Evolutionary conservation across 495 filamentous ascomycete genomes (phyloP).

Genomic region (Penicillium alfredii): DNA sequence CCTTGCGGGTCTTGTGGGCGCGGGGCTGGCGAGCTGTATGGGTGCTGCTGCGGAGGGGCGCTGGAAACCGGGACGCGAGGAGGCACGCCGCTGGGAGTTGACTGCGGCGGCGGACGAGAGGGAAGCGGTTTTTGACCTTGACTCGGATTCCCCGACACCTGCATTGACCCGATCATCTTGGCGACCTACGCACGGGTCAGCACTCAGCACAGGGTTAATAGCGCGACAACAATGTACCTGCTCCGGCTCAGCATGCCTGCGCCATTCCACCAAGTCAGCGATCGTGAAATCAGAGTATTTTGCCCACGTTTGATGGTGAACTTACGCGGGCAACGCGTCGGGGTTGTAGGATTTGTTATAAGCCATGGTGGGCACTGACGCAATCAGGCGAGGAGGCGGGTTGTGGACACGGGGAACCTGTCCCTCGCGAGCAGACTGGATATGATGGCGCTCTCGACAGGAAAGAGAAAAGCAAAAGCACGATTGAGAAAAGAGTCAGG

Average conservation of each 20-base stretch:
- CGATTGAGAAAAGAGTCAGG: constrained; percentile 2
- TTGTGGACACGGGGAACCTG: too few relatives aligned
- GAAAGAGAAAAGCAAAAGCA: constrained; percentile 2
- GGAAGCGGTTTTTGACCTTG: constrained; percentile 21
- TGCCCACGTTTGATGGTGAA: constrained; percentile 13
- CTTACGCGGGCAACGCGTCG: constrained; percentile 94
- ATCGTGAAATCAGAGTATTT: constrained; percentile 3
- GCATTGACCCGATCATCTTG: constrained; percentile 47
- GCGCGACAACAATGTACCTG: constrained; percentile 49
- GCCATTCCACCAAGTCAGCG: constrained; percentile 8
- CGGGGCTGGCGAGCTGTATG: constrained; percentile 20
- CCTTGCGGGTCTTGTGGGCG: constrained; percentile 28
- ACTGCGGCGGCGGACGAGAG: constrained; percentile 23
- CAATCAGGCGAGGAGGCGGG: constrained; percentile 10
- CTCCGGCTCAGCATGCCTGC: constrained; percentile 90
- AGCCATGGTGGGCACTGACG: constrained; percentile 60
- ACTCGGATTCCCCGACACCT: constrained; percentile 14
- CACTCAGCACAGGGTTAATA: constrained; percentile 4
- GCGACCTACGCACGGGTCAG: constrained; percentile 38
- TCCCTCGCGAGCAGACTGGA: too few relatives aligned
- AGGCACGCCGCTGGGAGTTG: constrained; percentile 20
- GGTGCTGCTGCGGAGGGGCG: constrained; percentile 22
- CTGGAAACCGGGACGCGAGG: constrained; percentile 28
- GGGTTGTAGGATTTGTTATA: constrained; percentile 92
- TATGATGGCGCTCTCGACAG: too few relatives aligned